Evolutionary conservation across 305 asterid species (phyloP).

Genomic region (Fraxinus sp.): DNA sequence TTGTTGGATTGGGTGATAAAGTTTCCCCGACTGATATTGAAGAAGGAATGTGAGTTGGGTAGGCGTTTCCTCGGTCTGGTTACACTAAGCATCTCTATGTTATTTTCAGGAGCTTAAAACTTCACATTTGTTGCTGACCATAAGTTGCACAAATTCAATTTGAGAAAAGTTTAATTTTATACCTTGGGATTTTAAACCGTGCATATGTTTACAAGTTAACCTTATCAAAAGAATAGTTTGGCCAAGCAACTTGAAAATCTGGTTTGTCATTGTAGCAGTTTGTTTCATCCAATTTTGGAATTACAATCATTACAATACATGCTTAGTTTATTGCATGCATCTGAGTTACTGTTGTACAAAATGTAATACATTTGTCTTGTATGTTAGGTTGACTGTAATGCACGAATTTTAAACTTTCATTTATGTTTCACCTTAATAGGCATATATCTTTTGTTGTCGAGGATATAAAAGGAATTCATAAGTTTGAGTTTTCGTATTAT

Average conservation of each 20-base stretch:
- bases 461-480: not conserved
- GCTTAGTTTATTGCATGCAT: not conserved
- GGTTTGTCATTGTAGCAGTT: not conserved
- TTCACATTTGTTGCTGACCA: not conserved
- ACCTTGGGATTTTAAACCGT: not conserved
- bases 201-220: not conserved
- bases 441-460: not conserved
- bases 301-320: not conserved
- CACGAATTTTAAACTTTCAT: not conserved
- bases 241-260: not conserved
- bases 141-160: slow-evolving; percentile 7
- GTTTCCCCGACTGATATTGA: slow-evolving; percentile 67
- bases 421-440: not conserved
- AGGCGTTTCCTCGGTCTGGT: slow-evolving; percentile 20
- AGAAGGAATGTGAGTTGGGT: slow-evolving; percentile 69
- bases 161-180: not conserved
- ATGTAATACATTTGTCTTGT: not conserved
- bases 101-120: too few relatives aligned
- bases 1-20: slow-evolving; percentile 40
- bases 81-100: too few relatives aligned
- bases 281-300: not conserved
- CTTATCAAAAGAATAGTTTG: not conserved
- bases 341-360: not conserved
- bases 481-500: not conserved
- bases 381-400: not conserved